Evolutionary conservation across 768 basidiomycete species (phyloP).

Genomic region (Leccinellum rugosiceps): DNA sequence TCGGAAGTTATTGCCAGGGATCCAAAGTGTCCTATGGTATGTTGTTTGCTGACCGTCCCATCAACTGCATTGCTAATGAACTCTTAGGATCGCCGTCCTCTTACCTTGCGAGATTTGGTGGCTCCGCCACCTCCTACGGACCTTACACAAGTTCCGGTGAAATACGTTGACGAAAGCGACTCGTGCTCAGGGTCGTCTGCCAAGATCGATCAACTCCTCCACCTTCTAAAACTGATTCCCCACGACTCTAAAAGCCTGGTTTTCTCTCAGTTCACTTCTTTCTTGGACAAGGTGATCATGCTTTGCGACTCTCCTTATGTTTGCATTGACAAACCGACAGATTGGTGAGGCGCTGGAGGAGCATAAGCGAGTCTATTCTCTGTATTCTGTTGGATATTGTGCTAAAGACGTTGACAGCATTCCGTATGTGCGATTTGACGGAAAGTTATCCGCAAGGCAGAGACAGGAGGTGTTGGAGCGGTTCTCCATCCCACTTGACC

Average conservation of each 20-base stretch:
- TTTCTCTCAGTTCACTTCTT: constrained; percentile 87
- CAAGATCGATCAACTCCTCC: constrained; percentile 79
- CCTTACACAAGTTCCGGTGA: constrained; percentile 57
- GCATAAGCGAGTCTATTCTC: constrained; percentile 45
- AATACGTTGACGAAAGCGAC: constrained; percentile 38
- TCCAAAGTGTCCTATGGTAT: constrained; percentile 80
- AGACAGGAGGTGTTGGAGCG: constrained; percentile 73
- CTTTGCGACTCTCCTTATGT: neutral
- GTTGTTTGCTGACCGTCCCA: neutral
- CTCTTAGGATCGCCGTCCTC: constrained; percentile 63
- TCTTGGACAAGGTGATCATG: constrained; percentile 65
- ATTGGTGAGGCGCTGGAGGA: constrained; percentile 68
- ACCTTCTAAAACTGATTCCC: constrained; percentile 68
- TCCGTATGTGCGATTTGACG: constrained; percentile 78
- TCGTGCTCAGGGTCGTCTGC: constrained; percentile 63
- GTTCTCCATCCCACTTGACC: constrained; percentile 67
- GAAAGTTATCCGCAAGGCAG: constrained; percentile 76
- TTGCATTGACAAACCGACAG: constrained; percentile 34
- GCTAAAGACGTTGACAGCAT: constrained; percentile 45
- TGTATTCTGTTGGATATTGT: neutral
- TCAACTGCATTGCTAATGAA: neutral
- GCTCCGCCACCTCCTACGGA: constrained; percentile 65
- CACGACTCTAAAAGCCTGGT: constrained; percentile 75
- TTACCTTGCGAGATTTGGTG: constrained; percentile 54
- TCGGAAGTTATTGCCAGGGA: constrained; percentile 66